A percentile compares a stretch with the other conserved stretches of the same genome.
phyloP scores from a whole-genome alignment of 2,329 filamentous ascomycete genomes.

The Stemphylium beticola region DNA sequence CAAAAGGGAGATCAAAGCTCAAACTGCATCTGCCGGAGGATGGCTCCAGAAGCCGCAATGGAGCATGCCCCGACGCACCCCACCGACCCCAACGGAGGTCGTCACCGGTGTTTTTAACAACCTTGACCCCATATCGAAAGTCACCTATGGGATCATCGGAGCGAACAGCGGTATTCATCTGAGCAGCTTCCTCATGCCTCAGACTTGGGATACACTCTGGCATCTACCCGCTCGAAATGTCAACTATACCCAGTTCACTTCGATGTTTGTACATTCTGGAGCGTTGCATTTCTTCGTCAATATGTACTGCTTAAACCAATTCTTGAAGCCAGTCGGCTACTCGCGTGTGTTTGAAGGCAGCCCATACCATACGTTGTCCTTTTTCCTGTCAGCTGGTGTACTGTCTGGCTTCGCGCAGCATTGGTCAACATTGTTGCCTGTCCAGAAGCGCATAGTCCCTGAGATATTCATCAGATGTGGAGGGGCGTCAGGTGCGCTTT shows the following conservation, averaged over 20 bases:
- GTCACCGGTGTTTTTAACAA: constrained; percentile 32
- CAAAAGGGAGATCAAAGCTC: constrained; percentile 29
- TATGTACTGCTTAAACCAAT: constrained; percentile 38
- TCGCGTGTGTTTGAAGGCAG: constrained; percentile 40
- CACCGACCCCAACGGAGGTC: constrained; percentile 37
- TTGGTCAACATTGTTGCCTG: constrained; percentile 32
- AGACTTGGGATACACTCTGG: constrained; percentile 36
- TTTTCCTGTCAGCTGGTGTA: constrained; percentile 40
- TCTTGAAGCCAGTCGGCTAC: constrained; percentile 38
- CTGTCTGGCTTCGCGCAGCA: constrained; percentile 42
- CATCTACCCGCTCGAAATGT: constrained; percentile 38
- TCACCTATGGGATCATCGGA: constrained; percentile 38
- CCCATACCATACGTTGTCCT: constrained; percentile 36
- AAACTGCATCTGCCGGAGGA: constrained; percentile 10
- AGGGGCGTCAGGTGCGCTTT: constrained; percentile 45
- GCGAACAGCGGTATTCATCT: constrained; percentile 38
- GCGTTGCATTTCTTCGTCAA: constrained; percentile 23
- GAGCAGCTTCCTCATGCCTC: constrained; percentile 28
- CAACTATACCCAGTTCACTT: constrained; percentile 41
- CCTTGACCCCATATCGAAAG: constrained; percentile 34
- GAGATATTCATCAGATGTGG: constrained; percentile 36
- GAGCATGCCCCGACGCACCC: constrained; percentile 17
- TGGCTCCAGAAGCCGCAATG: constrained; percentile 29
- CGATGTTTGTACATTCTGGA: constrained; percentile 33
- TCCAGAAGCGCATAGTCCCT: constrained; percentile 22